phyloP scores from a whole-genome alignment of 305 asterid species.

The Striga hermonthica region DNA sequence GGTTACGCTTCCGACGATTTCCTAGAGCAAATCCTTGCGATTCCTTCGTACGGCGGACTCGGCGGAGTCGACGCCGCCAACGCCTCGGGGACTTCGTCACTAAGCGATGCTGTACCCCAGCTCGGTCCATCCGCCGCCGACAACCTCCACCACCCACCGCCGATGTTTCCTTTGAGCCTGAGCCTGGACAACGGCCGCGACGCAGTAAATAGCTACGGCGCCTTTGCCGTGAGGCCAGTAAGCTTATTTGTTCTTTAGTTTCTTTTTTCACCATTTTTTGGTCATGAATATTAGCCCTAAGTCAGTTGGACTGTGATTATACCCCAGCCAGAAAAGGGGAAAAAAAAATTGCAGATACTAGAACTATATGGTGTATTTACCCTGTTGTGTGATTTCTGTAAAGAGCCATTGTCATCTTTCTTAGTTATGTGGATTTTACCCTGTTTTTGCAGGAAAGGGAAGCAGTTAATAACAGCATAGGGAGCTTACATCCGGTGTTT shows the following conservation, averaged over 20 bases:
- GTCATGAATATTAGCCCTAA: background rate
- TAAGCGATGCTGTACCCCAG: slow-evolving; percentile 46
- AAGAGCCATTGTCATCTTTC: slow-evolving; percentile 1
- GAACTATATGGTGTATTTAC: background rate
- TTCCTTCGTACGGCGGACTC: slow-evolving; percentile 61
- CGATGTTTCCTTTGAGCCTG: slow-evolving; percentile 62
- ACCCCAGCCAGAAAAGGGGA: background rate
- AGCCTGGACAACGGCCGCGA: slow-evolving; percentile 67
- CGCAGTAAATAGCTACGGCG: slow-evolving; percentile 45
- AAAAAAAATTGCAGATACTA: background rate
- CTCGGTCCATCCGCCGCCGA: slow-evolving; percentile 29
- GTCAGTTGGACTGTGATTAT: slow-evolving; percentile 2
- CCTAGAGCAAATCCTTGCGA: slow-evolving; percentile 74
- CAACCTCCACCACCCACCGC: slow-evolving; percentile 45
- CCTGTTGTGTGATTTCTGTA: slow-evolving; percentile 18
- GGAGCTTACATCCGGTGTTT: slow-evolving; percentile 55
- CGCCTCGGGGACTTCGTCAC: slow-evolving; percentile 51
- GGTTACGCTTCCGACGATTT: slow-evolving; percentile 64
- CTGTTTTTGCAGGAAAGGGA: slow-evolving; percentile 56
- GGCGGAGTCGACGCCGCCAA: slow-evolving; percentile 46
- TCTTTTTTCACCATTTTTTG: background rate
- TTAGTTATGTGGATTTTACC: background rate
- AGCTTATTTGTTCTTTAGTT: slow-evolving; percentile 24
- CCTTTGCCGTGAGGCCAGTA: slow-evolving; percentile 53
- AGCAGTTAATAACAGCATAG: slow-evolving; percentile 42